Base-by-base conservation (phyloP, 805 yeast genomes). In the Groenewaldozyma tartarivorans region DNA sequence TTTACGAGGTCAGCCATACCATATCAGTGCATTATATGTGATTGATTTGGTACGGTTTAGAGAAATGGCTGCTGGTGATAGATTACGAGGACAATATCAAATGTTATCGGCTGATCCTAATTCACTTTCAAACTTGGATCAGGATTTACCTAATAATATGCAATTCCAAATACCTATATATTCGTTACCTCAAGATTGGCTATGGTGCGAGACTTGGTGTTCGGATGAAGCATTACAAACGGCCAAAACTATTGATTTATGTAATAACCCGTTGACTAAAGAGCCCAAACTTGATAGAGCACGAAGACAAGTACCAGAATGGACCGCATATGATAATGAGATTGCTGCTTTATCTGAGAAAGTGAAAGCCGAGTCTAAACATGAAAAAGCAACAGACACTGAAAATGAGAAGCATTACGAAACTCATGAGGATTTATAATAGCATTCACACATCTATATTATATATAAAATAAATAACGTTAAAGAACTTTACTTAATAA, bases 151-250 rank as follows among this genome's bases (percentile, higher is more conserved):
- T n/a, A 92, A 90, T 60, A 83, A 84, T 54, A 50, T 88, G 50
- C 97, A 92, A 59, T 52, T 66, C 18, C 58, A 61, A 21, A 59
- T 90, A 22, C 80, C 79, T 38, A 86, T 86, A 16, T 72, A 66
- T 52, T 79, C 92, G 5, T 64, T 85, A 34, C 83, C 86, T 2
- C 79, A 79, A 49, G 88, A 83, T 35, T 85, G 94, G 94, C 63
- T 84, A 30, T 86, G 95, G 95, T 86, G 94, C 61, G 95, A 85
- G 54, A 85, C 95, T 0, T 85, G 95, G 95, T 83, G 95, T 58
- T 68, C 77, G 22, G 83, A 78, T 47, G 80, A 71, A 38, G 63
- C 74, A 26, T 61, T 80, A 43, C 57, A 56, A 40, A 62, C 63
- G 0, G 95, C 95, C 2, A 81, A 77, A 56, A 81, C 88, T 7